Conservation (phyloP, 2,329 filamentous ascomycete genomes). For the Bipolaris bicolor region DNA sequence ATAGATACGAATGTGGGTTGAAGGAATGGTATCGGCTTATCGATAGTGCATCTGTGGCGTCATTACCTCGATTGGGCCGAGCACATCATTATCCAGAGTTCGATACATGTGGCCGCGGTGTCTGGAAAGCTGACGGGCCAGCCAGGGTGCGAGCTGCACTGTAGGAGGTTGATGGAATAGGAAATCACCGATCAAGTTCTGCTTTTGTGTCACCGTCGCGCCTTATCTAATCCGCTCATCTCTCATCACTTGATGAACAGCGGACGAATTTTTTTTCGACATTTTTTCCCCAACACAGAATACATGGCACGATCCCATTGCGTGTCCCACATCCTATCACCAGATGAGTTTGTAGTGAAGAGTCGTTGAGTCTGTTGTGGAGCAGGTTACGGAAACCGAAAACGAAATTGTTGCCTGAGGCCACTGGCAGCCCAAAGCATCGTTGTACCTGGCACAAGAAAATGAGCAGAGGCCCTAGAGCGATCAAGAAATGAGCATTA, state of each 20-base stretch:
- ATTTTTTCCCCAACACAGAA: not conserved
- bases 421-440: too few species aligned
- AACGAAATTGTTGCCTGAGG: too few species aligned
- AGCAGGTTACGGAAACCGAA: too few species aligned
- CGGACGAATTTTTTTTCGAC: not conserved
- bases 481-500: not conserved
- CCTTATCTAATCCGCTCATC: not conserved
- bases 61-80: not conserved
- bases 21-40: conserved; percentile 11
- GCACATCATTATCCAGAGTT: not conserved
- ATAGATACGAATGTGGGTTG: not conserved
- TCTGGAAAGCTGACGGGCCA: not conserved
- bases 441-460: too few species aligned
- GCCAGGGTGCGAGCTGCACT: not conserved
- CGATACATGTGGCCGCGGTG: not conserved
- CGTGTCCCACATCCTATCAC: not conserved
- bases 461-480: not conserved
- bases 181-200: not conserved
- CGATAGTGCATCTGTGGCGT: conserved; percentile 15
- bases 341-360: too few species aligned
- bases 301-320: not conserved
- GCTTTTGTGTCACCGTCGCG: not conserved
- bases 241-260: not conserved
- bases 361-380: too few species aligned
- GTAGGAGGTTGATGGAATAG: not conserved